phyloP scores from a whole-genome alignment of 805 yeast species.

The Nakazawaea wickerhamii region DNA sequence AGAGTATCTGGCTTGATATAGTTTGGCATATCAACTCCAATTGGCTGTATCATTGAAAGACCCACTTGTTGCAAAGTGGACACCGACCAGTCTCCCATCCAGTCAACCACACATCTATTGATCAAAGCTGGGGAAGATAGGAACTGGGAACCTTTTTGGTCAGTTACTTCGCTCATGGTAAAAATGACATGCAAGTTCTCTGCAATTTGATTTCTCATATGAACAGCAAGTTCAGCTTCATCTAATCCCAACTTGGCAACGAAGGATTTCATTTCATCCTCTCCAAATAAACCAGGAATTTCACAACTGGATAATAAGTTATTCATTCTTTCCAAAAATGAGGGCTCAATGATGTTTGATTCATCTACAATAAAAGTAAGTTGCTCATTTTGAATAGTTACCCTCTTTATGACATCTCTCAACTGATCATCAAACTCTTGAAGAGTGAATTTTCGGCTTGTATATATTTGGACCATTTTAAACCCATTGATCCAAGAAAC shows the following conservation, averaged over 20 bases:
- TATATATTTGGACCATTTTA: conserved; percentile 50
- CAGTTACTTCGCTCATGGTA: conserved; percentile 53
- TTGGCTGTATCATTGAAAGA: conserved; percentile 24
- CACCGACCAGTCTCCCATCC: conserved; percentile 83
- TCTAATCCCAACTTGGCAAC: conserved; percentile 55
- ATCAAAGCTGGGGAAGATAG: conserved; percentile 83
- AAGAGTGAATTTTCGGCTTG: conserved; percentile 47
- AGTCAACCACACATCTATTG: conserved; percentile 81
- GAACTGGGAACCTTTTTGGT: conserved; percentile 33
- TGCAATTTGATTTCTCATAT: conserved; percentile 61
- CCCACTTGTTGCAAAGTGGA: conserved; percentile 48
- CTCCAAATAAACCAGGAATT: conserved; percentile 82
- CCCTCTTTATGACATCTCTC: conserved; percentile 42
- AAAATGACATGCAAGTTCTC: conserved; percentile 78
- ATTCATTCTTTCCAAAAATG: conserved; percentile 88
- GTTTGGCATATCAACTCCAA: conserved; percentile 50
- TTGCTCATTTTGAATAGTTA: conserved; percentile 52
- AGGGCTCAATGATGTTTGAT: conserved; percentile 64
- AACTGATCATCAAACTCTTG: conserved; percentile 64
- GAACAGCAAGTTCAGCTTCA: conserved; percentile 65
- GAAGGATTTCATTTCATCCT: conserved; percentile 55
- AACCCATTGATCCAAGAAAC: conserved; percentile 91
- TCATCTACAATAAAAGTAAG: conserved; percentile 78
- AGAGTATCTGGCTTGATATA: conserved; percentile 29
- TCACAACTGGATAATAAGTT: conserved; percentile 91